Percentiles rank a stretch among this genome's conserved stretches.
Conservation (phyloP, 768 basidiomycete species). For the Leccinellum luteum region DNA sequence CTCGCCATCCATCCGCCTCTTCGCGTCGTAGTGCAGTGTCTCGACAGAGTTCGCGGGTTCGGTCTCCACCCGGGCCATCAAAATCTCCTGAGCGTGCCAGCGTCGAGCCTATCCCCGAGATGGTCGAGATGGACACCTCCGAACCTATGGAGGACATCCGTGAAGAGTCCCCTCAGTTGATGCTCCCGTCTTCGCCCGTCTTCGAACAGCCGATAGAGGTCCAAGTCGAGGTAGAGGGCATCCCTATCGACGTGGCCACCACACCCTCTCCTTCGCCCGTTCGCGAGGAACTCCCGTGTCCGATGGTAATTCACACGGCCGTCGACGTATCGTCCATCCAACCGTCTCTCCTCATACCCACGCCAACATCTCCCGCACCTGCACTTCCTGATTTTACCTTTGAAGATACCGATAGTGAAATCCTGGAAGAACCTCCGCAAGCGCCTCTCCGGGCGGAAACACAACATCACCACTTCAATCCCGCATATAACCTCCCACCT, state of each 20-base stretch:
- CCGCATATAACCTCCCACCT: slow-evolving; percentile 53
- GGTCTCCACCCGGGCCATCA: slow-evolving; percentile 8
- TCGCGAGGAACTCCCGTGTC: slow-evolving; percentile 5
- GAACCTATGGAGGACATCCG: slow-evolving; percentile 21
- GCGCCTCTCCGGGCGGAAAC: slow-evolving; percentile 14
- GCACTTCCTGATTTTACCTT: slow-evolving; percentile 33
- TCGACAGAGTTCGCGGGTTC: slow-evolving; percentile 15
- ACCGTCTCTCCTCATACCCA: slow-evolving; percentile 34
- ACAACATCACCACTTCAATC: slow-evolving; percentile 40
- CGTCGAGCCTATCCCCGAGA: slow-evolving; percentile 9
- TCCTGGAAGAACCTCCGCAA: slow-evolving; percentile 16
- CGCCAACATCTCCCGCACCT: slow-evolving; percentile 34
- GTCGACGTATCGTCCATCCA: slow-evolving; percentile 28
- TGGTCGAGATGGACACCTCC: slow-evolving; percentile 10
- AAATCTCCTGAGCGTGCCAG: slow-evolving; percentile 8
- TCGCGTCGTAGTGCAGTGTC: slow-evolving; percentile 19
- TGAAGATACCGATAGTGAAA: slow-evolving; percentile 28
- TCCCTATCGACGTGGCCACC: background rate
- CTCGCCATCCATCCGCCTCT: slow-evolving; percentile 11
- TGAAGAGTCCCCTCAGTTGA: slow-evolving; percentile 24
- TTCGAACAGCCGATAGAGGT: background rate
- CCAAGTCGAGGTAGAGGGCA: background rate
- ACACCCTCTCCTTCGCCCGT: background rate
- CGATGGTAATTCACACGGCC: slow-evolving; percentile 25
- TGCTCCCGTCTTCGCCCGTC: slow-evolving; percentile 24